phyloP scores from a whole-genome alignment of 2,329 filamentous ascomycete species.

The Aspergillus thermomutatus region DNA sequence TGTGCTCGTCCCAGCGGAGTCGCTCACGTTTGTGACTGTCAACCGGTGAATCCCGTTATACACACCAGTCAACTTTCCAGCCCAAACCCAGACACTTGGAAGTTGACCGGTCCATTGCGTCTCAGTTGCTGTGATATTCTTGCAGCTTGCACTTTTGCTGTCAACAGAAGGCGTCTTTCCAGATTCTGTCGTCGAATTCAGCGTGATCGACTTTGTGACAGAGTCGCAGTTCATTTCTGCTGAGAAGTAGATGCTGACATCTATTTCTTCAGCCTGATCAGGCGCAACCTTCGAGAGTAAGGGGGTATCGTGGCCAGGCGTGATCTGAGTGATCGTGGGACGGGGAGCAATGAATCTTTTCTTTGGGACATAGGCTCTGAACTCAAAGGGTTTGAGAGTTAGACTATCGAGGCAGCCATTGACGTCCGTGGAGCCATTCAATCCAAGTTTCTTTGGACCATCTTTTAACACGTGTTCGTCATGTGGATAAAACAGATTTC shows the following conservation, averaged over 20 bases:
- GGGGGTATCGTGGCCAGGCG: conserved; percentile 59
- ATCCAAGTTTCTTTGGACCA: conserved; percentile 45
- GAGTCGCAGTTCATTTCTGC: conserved; percentile 59
- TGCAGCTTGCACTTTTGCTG: conserved; percentile 45
- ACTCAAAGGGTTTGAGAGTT: conserved; percentile 55
- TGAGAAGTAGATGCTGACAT: conserved; percentile 58
- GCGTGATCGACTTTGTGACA: conserved; percentile 48
- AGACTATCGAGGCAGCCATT: conserved; percentile 57
- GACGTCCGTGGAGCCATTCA: conserved; percentile 45
- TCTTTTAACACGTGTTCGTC: conserved; percentile 52
- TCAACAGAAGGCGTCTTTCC: conserved; percentile 46
- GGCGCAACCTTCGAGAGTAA: conserved; percentile 47
- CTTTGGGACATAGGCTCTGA: conserved; percentile 58
- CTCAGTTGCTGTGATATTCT: conserved; percentile 32
- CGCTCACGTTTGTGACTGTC: conserved; percentile 54
- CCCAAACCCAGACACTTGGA: conserved; percentile 53
- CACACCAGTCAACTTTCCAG: conserved; percentile 52
- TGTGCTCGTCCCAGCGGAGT: conserved; percentile 36
- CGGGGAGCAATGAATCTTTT: conserved; percentile 49
- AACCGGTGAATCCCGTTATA: conserved; percentile 60
- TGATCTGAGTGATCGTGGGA: conserved; percentile 59
- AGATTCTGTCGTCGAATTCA: conserved; percentile 53
- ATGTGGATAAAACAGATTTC: conserved; percentile 62
- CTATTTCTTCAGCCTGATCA: conserved; percentile 43
- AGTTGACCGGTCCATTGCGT: conserved; percentile 49